These are phyloP conservation scores for Melampsora larici-populina DNA, from an alignment of 1,284 basidiomycete species.

Conservation along the genomic window DNA sequence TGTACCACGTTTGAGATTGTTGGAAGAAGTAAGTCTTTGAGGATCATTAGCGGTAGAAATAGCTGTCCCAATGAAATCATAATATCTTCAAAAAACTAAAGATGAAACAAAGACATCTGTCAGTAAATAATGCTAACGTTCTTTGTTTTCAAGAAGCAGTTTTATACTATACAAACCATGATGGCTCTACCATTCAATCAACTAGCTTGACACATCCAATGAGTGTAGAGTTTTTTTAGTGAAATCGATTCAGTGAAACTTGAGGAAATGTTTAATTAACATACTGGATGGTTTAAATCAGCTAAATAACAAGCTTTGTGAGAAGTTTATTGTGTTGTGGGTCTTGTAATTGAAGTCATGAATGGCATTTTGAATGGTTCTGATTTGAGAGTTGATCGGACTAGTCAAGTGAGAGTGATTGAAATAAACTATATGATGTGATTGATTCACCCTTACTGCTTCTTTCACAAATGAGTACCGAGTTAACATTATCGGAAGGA, in stretches of 20 bases:
- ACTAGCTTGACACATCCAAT: constrained; percentile 55
- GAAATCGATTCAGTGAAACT: constrained; percentile 68
- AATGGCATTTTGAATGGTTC: too few species aligned
- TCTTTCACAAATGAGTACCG: too few species aligned
- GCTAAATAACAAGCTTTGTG: constrained; percentile 60
- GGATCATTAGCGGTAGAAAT: constrained; percentile 34
- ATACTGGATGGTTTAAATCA: constrained; percentile 66
- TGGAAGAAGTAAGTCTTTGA: constrained; percentile 60
- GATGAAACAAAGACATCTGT: constrained; percentile 63
- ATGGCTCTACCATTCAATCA: constrained; percentile 79
- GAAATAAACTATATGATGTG: too few species aligned
- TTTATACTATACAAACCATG: constrained; percentile 61
- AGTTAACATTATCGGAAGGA: too few species aligned
- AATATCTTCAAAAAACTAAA: constrained; percentile 59
- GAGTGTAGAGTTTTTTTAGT: constrained; percentile 71
- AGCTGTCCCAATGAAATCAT: constrained; percentile 45
- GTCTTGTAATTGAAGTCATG: too few species aligned
- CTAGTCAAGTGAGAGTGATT: too few species aligned
- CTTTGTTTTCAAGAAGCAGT: too few species aligned
- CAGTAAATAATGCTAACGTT: too few species aligned
- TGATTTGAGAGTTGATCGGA: too few species aligned
- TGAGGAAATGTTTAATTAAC: constrained; percentile 64
- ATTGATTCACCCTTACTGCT: too few species aligned
- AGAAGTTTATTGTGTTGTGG: neutral
- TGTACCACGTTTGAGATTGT: constrained; percentile 60